Conservation (phyloP, 148 eudicot species). For the Silene latifolia region DNA sequence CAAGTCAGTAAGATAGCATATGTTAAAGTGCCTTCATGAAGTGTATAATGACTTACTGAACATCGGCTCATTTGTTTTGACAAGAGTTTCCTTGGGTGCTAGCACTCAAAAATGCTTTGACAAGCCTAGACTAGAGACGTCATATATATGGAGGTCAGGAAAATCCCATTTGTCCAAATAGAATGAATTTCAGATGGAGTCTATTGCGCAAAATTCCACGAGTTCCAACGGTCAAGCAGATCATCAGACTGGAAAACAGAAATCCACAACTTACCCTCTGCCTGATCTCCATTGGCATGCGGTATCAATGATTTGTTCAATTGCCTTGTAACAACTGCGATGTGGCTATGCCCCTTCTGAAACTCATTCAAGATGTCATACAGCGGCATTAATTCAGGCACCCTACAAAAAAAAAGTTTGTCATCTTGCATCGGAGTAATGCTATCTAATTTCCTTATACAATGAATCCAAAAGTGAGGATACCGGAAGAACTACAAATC, state of each 20-base stretch:
- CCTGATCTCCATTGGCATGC: constrained; percentile 29
- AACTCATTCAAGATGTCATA: constrained; percentile 96
- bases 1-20: neutral
- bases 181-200: too few relatives aligned
- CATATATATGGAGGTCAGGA: neutral
- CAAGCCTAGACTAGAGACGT: neutral
- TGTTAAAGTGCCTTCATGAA: neutral
- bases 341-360: constrained; percentile 97
- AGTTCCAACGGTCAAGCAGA: neutral
- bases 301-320: constrained; percentile 31
- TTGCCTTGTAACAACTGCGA: constrained; percentile 83
- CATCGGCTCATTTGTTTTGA: neutral
- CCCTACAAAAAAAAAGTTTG: constrained; percentile 40
- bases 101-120: neutral
- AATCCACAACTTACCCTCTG: constrained; percentile 33
- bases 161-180: constrained; percentile 2
- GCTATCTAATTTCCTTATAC: neutral
- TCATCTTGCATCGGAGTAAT: neutral
- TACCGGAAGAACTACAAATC: neutral
- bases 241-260: neutral
- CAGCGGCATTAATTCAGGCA: constrained; percentile 69
- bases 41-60: neutral
- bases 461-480: neutral
- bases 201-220: neutral
- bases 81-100: neutral